These are phyloP conservation scores for Myxozyma udenii DNA, from an alignment of 805 yeast genomes.

Conservation along the genomic window DNA sequence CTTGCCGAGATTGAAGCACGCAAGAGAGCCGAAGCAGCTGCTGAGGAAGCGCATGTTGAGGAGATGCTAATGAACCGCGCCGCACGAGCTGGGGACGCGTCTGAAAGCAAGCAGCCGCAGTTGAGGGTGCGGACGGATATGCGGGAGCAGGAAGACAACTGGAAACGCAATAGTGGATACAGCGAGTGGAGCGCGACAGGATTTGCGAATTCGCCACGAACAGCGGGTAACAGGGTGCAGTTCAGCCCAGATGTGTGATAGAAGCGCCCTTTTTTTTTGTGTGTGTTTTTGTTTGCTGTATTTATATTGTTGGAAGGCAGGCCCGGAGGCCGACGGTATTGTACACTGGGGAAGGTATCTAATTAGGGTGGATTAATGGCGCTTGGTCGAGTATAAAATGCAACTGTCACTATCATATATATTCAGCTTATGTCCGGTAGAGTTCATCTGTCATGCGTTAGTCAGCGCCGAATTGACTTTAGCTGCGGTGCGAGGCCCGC, in stretches of 20 bases:
- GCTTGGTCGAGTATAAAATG: too few relatives aligned
- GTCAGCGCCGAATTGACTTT: too few relatives aligned
- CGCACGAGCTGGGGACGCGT: background rate
- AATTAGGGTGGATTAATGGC: too few relatives aligned
- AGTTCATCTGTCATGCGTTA: too few relatives aligned
- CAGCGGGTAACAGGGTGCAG: background rate
- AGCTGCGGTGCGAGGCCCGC: too few relatives aligned
- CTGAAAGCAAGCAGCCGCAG: background rate
- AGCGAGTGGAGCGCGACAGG: background rate
- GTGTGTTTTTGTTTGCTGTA: background rate
- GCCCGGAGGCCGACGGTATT: too few relatives aligned
- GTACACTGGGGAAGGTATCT: too few relatives aligned
- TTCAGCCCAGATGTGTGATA: conserved; percentile 8
- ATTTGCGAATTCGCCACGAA: background rate
- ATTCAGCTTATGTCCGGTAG: too few relatives aligned
- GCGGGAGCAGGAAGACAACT: background rate
- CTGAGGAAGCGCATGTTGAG: conserved; percentile 2
- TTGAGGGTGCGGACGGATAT: background rate
- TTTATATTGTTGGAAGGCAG: background rate
- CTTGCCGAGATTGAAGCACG: conserved; percentile 12
- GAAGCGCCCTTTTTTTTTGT: background rate
- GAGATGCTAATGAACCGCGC: background rate
- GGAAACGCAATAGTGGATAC: background rate
- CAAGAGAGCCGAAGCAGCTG: background rate
- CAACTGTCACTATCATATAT: too few relatives aligned